Evolutionary conservation across 257 asterid species (phyloP), one percentile per base, ranked within the genome.

Genomic region (Lycium ferocissimum): DNA sequence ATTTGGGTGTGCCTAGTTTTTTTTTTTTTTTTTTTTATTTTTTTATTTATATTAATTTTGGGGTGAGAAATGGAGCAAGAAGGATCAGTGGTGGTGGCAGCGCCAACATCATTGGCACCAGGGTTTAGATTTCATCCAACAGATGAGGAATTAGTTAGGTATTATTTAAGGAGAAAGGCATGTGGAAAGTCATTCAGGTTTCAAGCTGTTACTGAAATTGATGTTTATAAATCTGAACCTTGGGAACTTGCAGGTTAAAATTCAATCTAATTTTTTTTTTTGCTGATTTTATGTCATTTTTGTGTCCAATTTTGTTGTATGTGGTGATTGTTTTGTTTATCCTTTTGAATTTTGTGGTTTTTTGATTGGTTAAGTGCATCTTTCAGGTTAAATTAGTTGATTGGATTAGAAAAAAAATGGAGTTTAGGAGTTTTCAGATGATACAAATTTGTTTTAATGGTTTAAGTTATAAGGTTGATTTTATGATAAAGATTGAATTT

Each of bases 121-220:
- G 99, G 99, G 59, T 96, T 96, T 85, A 90, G 99, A 91, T 96
- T 96, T 69, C 99, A 96, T 81, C 99, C 99, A 2, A 96, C 99
- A 1, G 99, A 96, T 79, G 99, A 96, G 92, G 99, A 96, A 86
- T 72, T 96, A 62, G 99, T 96, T 47, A 90, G 94, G 90, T 96
- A 94, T 47, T 96, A 96, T 86, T 80, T 95, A 59, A 90, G 95
- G 91, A 90, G 99, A 89, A 94, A 93, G 84, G 98, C 90, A 13
- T 93, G 97, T 54, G 93, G 94, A 37, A 92, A 92, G 88, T 96
- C 98, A 37, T 94, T 96, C 73, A 86, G 98, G 57, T 94, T 94
- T 84, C 94, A 93, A 71, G 99, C 99, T 71, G 98, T 96, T 13
- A 84, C 92, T 43, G 99, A 96, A 88, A 92, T 94, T 87, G 99